Evolutionary conservation across 805 yeast genomes (phyloP).

Genomic region (Saturnispora sekii): DNA sequence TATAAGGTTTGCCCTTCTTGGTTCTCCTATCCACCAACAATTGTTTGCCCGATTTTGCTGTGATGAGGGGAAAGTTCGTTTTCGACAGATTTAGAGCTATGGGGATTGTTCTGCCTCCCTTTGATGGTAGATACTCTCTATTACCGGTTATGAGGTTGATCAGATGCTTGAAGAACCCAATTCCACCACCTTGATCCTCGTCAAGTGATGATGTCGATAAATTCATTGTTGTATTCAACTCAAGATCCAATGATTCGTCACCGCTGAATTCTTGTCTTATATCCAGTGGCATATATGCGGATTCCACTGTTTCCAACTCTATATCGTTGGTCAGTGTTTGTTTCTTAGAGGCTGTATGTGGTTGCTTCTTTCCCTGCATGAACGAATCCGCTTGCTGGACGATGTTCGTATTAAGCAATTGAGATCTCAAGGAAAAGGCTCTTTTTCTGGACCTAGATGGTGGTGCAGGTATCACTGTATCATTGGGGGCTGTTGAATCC

Average conservation of each 20-base stretch:
- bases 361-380: slow-evolving; percentile 4
- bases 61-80: slow-evolving; percentile 21
- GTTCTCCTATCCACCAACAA: slow-evolving; percentile 58
- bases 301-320: slow-evolving; percentile 26
- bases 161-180: background rate
- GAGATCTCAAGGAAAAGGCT: slow-evolving; percentile 60
- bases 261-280: slow-evolving; percentile 14
- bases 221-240: background rate
- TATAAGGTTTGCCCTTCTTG: slow-evolving; percentile 42
- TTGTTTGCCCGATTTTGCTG: slow-evolving; percentile 22
- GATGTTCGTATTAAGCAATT: slow-evolving; percentile 42
- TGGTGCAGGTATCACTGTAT: slow-evolving; percentile 9
- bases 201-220: slow-evolving; percentile 18
- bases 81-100: slow-evolving; percentile 36
- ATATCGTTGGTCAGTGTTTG: slow-evolving; percentile 19
- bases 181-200: background rate
- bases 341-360: too few species aligned
- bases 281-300: slow-evolving; percentile 21
- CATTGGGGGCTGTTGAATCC: background rate
- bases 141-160: slow-evolving; percentile 32
- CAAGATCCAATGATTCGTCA: slow-evolving; percentile 5
- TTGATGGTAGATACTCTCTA: slow-evolving; percentile 40
- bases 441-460: slow-evolving; percentile 38
- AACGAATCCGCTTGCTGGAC: slow-evolving; percentile 18
- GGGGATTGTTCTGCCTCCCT: slow-evolving; percentile 72